Percentiles rank a stretch among this genome's conserved stretches.
These are phyloP conservation scores for Pseudomonodictys pantanalensis DNA, from an alignment of 495 filamentous ascomycete genomes.

Conservation along the genomic window DNA sequence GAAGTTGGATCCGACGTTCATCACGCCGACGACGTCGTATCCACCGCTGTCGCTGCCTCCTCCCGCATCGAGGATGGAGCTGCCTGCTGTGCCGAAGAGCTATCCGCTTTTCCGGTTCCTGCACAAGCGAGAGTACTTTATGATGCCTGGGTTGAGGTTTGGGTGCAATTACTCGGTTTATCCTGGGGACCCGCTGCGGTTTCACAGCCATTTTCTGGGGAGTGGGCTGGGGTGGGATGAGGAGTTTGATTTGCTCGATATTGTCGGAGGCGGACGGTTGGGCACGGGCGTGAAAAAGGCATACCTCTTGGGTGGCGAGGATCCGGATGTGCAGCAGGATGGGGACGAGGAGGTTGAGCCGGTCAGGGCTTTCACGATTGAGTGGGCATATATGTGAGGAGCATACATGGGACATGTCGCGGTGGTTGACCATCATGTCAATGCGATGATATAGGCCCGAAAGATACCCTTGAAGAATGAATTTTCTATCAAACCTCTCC, in stretches of 20 bases:
- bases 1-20: slow-evolving; percentile 39
- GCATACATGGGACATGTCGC: no score
- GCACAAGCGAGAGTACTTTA: slow-evolving; percentile 76
- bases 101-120: slow-evolving; percentile 73
- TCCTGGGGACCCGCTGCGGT: slow-evolving; percentile 89
- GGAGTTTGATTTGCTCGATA: slow-evolving; percentile 74
- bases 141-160: slow-evolving; percentile 88
- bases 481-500: no score
- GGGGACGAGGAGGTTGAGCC: slow-evolving; percentile 5
- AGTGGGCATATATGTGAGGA: slow-evolving; percentile 35
- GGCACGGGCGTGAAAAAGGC: slow-evolving; percentile 96
- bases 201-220: slow-evolving; percentile 88
- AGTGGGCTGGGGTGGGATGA: slow-evolving; percentile 80
- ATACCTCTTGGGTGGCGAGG: slow-evolving; percentile 74
- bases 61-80: slow-evolving; percentile 33
- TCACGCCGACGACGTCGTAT: slow-evolving; percentile 62
- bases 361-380: slow-evolving; percentile 30
- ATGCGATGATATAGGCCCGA: no score
- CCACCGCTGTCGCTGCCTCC: slow-evolving; percentile 47
- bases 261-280: slow-evolving; percentile 80
- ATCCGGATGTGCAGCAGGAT: slow-evolving; percentile 3
- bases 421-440: no score
- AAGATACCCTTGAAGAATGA: no score
- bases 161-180: slow-evolving; percentile 93
- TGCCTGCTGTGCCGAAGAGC: slow-evolving; percentile 50